phyloP scores from a whole-genome alignment of 345 rosid species.

The Melastoma malabathricum region DNA sequence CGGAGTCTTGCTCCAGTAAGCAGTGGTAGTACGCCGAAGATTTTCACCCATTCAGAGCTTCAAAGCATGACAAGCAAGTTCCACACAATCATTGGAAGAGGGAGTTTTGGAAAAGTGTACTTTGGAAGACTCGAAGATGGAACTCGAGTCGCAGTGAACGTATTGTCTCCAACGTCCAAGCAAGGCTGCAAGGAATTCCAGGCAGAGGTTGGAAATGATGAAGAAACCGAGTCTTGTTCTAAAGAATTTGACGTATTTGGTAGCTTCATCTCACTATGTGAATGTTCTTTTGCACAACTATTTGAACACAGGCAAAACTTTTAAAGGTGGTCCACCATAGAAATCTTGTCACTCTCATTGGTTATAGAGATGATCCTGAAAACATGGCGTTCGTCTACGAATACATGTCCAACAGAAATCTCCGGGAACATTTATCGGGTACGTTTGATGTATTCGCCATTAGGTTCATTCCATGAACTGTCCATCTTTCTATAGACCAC shows the following conservation, averaged over 20 bases:
- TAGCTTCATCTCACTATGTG: too few relatives aligned
- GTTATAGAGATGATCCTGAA: slow-evolving; percentile 18
- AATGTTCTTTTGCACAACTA: too few relatives aligned
- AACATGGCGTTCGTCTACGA: slow-evolving; percentile 21
- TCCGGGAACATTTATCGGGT: slow-evolving; percentile 20
- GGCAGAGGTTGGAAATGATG: slow-evolving; percentile 12
- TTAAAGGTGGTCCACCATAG: slow-evolving; percentile 18
- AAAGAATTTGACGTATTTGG: too few relatives aligned
- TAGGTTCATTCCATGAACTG: too few relatives aligned
- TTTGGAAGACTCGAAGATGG: slow-evolving; percentile 13
- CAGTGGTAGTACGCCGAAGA: background rate
- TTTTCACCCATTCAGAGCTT: slow-evolving; percentile 13
- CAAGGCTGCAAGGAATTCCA: slow-evolving; percentile 23
- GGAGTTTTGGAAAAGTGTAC: slow-evolving; percentile 24
- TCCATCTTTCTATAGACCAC: background rate
- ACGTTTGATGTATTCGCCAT: too few relatives aligned
- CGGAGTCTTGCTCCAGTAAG: too few relatives aligned
- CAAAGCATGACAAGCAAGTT: slow-evolving; percentile 14
- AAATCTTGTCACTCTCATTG: slow-evolving; percentile 17
- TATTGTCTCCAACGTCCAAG: slow-evolving; percentile 11
- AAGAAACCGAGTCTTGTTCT: too few relatives aligned
- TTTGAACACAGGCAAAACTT: slow-evolving; percentile 12
- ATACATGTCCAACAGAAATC: slow-evolving; percentile 23
- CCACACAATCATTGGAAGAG: slow-evolving; percentile 7
- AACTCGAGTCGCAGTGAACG: slow-evolving; percentile 15